phyloP scores from a whole-genome alignment of 2,329 filamentous ascomycete genomes.

The Dryadomyces quercus-mongolicae region DNA sequence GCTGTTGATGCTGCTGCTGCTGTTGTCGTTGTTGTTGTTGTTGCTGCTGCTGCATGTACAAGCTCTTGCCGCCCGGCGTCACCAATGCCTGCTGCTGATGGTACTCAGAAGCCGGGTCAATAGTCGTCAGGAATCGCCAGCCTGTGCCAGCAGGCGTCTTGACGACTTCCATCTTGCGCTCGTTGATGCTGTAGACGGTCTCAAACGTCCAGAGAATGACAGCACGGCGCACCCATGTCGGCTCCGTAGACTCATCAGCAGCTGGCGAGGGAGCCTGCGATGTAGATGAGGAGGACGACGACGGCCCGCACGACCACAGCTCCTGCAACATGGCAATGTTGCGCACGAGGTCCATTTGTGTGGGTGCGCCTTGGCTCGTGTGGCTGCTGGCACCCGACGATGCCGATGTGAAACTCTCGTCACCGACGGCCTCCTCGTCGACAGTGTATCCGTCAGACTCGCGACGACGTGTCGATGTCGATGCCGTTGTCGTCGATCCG shows the following conservation, averaged over 20 bases:
- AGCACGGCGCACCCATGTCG: constrained; percentile 41
- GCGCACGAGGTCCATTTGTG: constrained; percentile 44
- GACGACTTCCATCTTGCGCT: constrained; percentile 28
- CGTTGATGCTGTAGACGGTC: constrained; percentile 32
- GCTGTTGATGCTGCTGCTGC: constrained; percentile 28
- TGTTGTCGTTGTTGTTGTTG: constrained; percentile 1
- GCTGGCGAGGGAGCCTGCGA: neutral
- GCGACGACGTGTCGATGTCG: neutral
- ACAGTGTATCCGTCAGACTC: neutral
- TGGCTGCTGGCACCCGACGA: constrained; percentile 14
- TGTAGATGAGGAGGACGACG: constrained; percentile 15
- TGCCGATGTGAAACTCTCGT: constrained; percentile 14
- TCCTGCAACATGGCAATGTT: constrained; percentile 58
- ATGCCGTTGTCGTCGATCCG: constrained; percentile 5
- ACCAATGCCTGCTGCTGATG: constrained; percentile 37
- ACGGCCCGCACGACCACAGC: constrained; percentile 43
- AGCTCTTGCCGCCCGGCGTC: constrained; percentile 6
- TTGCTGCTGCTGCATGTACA: constrained; percentile 35
- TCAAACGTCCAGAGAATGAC: constrained; percentile 54
- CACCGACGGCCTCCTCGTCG: constrained; percentile 15
- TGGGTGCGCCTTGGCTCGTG: constrained; percentile 16
- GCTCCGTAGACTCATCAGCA: neutral
- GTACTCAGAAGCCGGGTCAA: constrained; percentile 46
- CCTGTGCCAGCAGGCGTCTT: constrained; percentile 41
- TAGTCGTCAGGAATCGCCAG: constrained; percentile 50